Evolutionary conservation across 192 early-diverging fungal genomes (phyloP).

Genomic region (Entomortierella parvispora): DNA sequence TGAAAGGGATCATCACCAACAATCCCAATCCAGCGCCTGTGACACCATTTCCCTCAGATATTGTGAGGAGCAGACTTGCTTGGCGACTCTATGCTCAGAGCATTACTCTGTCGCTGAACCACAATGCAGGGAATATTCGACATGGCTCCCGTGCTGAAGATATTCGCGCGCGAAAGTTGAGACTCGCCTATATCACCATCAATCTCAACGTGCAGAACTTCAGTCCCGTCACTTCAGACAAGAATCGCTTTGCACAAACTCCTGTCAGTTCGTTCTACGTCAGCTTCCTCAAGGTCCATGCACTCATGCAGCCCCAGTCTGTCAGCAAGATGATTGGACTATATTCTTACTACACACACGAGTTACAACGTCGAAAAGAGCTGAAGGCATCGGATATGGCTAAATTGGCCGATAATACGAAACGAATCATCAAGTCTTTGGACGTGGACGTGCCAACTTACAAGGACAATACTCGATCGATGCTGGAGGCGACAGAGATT

Average conservation of each 20-base stretch:
- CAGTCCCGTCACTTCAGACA: conserved; percentile 23
- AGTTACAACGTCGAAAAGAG: conserved; percentile 67
- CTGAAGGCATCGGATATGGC: conserved; percentile 65
- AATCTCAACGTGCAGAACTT: conserved; percentile 71
- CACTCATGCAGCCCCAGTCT: conserved; percentile 78
- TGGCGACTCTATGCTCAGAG: conserved; percentile 67
- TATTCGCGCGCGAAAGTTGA: conserved; percentile 51
- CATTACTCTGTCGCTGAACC: conserved; percentile 68
- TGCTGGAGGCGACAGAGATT: conserved; percentile 65
- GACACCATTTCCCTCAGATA: conserved; percentile 9
- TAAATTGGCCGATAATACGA: conserved; percentile 72
- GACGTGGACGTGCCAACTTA: conserved; percentile 63
- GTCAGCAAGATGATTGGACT: conserved; percentile 71
- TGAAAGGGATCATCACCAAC: conserved; percentile 72
- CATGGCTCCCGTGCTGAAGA: conserved; percentile 47
- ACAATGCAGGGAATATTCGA: conserved; percentile 47
- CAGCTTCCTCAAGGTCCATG: conserved; percentile 69
- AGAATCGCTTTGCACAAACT: conserved; percentile 52
- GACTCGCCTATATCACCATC: conserved; percentile 73
- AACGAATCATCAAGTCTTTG: conserved; percentile 71
- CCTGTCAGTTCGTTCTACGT: conserved; percentile 59
- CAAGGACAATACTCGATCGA: conserved; percentile 59
- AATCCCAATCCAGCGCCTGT: conserved; percentile 30
- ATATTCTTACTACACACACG: conserved; percentile 71
- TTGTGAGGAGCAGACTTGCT: conserved; percentile 26